Base-by-base conservation (phyloP, 2,329 filamentous ascomycete species). In the Metarhizium humberi region DNA sequence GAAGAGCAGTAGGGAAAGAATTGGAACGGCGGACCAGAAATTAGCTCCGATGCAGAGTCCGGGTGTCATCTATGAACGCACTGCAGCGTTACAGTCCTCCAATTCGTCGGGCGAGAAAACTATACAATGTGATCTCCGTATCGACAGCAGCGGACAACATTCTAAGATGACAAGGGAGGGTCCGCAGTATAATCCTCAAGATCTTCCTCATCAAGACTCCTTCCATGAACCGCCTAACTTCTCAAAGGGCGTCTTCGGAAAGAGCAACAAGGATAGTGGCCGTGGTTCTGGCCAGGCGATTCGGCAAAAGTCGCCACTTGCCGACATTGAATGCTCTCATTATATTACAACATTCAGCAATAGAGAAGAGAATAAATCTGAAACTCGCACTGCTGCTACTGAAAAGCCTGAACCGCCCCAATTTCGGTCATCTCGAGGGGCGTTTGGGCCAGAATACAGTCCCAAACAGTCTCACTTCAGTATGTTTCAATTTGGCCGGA, bases 161-260 rank as follows among this genome's bases (percentile, higher is more conserved):
- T 1, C 10, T 30, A 8, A 18, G 25, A 30, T 29, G 25, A 32
- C n/a, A 8, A 25, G 25, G 25, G 20, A 48, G 13, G 4, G 6
- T 11, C 18, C 45, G 6, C 20, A 30, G 7, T 20, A 18, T n/a
- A 30, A 48, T 14, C 7, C 20, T 5, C 20, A 29, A 18, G 45
- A 48, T 16, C 14, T 14, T 11, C 20, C 8, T 18, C 20, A 16
- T 4, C 20, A 11, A 48, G 45, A 2, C 6, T 32, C 45, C 1
- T 48, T n/a, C 30, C 6, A 13, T 48, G 25, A 50, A 8, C 32
- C 32, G 5, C 42, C 43, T 16, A 52, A 45, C 6, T 53, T 53
- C 32, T 53, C 40, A 6, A 51, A 18, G 18, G 52, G 56, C 7
- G 56, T 49, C 25, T 57, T 54, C 45, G 53, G 46, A 18, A 50